These are phyloP conservation scores for Oemleria cerasiformis DNA, from an alignment of 306 rosid genomes.

Conservation along the genomic window DNA sequence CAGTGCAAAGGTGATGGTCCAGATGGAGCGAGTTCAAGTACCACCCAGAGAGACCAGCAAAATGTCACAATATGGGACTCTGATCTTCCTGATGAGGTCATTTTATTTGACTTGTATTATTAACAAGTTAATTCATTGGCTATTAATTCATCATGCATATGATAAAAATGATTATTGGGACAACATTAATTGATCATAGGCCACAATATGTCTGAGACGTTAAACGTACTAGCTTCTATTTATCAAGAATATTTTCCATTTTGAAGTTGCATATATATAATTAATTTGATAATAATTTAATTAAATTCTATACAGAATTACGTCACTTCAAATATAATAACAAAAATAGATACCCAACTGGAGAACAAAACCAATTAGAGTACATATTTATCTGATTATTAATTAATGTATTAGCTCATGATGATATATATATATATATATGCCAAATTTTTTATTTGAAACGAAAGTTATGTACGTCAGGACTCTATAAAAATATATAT, in stretches of 20 bases:
- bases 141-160: background rate
- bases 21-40: slow-evolving; percentile 35
- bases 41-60: slow-evolving; percentile 37
- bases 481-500: background rate
- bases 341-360: background rate
- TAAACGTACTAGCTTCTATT: too few species aligned
- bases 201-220: too few species aligned
- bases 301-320: too few species aligned
- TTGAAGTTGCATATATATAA: too few species aligned
- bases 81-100: slow-evolving; percentile 22
- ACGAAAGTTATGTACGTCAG: background rate
- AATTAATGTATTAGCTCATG: background rate
- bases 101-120: too few species aligned
- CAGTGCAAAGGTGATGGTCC: slow-evolving; percentile 42
- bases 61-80: slow-evolving; percentile 34
- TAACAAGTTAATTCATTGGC: too few species aligned
- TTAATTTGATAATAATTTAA: too few species aligned
- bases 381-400: background rate
- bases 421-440: slow-evolving; percentile 5
- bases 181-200: background rate
- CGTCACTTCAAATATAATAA: background rate
- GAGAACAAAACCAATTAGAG: background rate
- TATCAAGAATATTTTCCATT: too few species aligned
- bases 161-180: background rate
- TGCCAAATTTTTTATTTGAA: slow-evolving; percentile 13